Base-by-base conservation (phyloP, 768 basidiomycete genomes). In the Lactarius indigo region DNA sequence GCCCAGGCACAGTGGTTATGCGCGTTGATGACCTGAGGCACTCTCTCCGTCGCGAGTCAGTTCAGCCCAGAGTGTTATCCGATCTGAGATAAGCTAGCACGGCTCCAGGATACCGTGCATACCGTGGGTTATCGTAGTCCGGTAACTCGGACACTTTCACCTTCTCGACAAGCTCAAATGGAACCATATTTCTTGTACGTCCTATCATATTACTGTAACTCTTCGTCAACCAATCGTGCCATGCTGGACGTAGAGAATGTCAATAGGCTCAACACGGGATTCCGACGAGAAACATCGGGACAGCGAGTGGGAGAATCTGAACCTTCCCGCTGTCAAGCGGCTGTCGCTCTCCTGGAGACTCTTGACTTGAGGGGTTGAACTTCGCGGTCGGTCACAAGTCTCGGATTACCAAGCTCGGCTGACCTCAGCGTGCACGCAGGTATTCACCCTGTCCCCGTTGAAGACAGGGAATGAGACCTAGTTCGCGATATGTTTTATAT, bases 401-500 rank as follows among this genome's bases (percentile, higher is more conserved):
- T 41, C 7, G 6, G 3, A 31, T 20, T 30, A 5, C 20, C 33
- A n/a, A 39, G 13, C 8, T 37, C 3, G 10, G 23, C n/a, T 17
- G 12, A 35, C 13, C 42, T 37, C 17, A 28, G 18, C 23, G 13
- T 44, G 18, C 23, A 20, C 33, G 39, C 39, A 78, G 77, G 77
- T 30, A 76, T 84, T 17, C 70, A 73, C 5, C 79, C 79, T 2
- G 76, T 79, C 1, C 61, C 73, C 2, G 59, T 70, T 5, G 69
- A 77, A 39, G 71, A 79, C 42, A 73, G 78, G 10, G 74, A 74
- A 18, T n/a, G 78, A 80, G 66, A 78, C 71, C 1, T 75, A 79
- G 52, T 80, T 76, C 71, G 74, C 78, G 61, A 75, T 79, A 20
- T 81, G 79, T 72, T 81, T 77, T 68, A 72, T 81, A 55, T 81